These are phyloP conservation scores for Ramicandelaber brevisporus DNA, from an alignment of 192 early-diverging fungal genomes.

Conservation along the genomic window DNA sequence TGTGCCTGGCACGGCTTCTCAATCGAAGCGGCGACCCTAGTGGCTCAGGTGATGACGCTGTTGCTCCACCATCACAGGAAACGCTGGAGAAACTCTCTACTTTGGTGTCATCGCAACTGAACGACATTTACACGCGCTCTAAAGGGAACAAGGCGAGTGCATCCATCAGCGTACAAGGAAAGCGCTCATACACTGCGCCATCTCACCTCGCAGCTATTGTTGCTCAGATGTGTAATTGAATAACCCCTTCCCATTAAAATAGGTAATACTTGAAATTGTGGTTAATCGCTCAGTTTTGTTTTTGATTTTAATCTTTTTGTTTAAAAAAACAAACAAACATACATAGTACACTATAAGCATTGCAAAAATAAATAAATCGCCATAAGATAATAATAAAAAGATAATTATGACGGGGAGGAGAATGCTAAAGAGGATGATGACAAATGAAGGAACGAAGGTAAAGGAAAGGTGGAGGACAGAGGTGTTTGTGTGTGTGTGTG, in stretches of 20 bases:
- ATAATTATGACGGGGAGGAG: not conserved
- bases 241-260: slow-evolving; percentile 4
- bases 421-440: not conserved
- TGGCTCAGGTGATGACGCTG: not conserved
- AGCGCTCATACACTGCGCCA: no score
- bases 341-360: not conserved
- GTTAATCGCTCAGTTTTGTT: no score
- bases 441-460: not conserved
- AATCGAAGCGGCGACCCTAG: not conserved
- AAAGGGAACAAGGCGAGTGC: slow-evolving; percentile 7
- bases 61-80: not conserved
- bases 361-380: not conserved
- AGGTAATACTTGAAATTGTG: slow-evolving; percentile 4
- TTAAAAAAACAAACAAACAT: slow-evolving; percentile 4
- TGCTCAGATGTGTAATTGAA: slow-evolving; percentile 5
- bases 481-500: slow-evolving; percentile 3
- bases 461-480: not conserved
- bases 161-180: no score
- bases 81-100: not conserved
- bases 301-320: no score
- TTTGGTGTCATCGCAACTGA: not conserved
- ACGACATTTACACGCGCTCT: slow-evolving; percentile 1
- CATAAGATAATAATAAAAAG: slow-evolving; percentile 3
- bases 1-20: slow-evolving; percentile 6
- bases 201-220: not conserved